Evolutionary conservation across 768 basidiomycete species (phyloP), one percentile per base, ranked within the genome.

Genomic region (Chalciporus pseudorubinellus): DNA sequence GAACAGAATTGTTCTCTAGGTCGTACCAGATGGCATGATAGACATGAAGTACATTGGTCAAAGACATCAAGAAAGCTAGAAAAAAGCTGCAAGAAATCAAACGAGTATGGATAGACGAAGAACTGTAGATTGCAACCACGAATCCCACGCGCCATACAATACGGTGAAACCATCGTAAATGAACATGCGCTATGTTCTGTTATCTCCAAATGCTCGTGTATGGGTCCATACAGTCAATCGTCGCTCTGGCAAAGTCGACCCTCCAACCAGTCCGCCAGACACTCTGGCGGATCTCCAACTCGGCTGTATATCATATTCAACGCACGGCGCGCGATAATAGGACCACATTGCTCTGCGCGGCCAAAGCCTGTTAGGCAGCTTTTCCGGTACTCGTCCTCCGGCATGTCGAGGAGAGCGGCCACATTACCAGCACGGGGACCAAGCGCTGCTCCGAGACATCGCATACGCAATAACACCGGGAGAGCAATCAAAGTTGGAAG

Each of bases 401-500:
- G 59, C 7, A 89, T 62, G 19, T 80, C 80, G 36, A 89, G 66
- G 55, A 88, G 73, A 18, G 70, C 59, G 11, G 84, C 67, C 43
- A 90, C 77, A 19, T 53, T 51, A 16, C 79, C 66, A 2, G 36
- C 14, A 24, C 40, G 48, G 39, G 45, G 21, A 6, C 20, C 39
- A 20, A 57, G 34, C 13, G 29, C 19, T 14, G 34, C 10, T 46
- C 46, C 54, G 6, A 59, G 55, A 3, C 76, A 75, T 6, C 69
- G 66, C 12, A 74, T 64, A 57, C 78, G 80, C 12, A 91, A 68
- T 28, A 92, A 69, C 39, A 88, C 73, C 3, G 87, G 85, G 10
- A 92, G 74, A 7, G 84, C 84, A 44, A 92, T 79, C 56, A 92
- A 74, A n/a, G 83, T 81, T 0, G 90, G 88, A 6, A 91, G 70